phyloP scores from a whole-genome alignment of 768 basidiomycete genomes.

The Cystobasidium onofrii region DNA sequence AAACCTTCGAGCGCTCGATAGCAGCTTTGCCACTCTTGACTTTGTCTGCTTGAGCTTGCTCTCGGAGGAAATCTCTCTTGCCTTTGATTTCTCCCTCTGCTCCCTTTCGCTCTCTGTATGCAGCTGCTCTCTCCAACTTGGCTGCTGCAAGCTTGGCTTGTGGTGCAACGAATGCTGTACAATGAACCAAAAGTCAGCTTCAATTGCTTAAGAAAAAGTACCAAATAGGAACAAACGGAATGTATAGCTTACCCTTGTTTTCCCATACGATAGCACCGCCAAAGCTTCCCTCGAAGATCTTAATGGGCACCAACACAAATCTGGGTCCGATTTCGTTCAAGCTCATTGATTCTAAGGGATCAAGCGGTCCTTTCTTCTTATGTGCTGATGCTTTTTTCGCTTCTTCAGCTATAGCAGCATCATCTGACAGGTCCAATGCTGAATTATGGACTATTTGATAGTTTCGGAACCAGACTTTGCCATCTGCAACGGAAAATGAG shows the following conservation, averaged over 20 bases:
- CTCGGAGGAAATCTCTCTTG: slow-evolving; percentile 59
- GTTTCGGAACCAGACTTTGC: slow-evolving; percentile 98
- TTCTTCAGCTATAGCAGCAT: slow-evolving; percentile 2
- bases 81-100: slow-evolving; percentile 59
- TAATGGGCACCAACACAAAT: slow-evolving; percentile 92
- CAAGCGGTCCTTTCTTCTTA: slow-evolving; percentile 56
- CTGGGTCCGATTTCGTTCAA: slow-evolving; percentile 94
- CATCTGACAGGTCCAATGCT: slow-evolving; percentile 7
- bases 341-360: slow-evolving; percentile 70
- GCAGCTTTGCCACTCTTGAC: slow-evolving; percentile 11
- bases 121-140: slow-evolving; percentile 66
- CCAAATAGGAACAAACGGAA: slow-evolving; percentile 13
- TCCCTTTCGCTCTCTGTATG: slow-evolving; percentile 73
- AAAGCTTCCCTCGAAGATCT: slow-evolving; percentile 97
- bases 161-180: slow-evolving; percentile 81
- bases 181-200: background rate
- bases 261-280: slow-evolving; percentile 88
- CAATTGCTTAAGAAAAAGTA: background rate
- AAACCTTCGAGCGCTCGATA: slow-evolving; percentile 77
- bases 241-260: slow-evolving; percentile 60
- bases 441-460: slow-evolving; percentile 63
- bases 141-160: slow-evolving; percentile 64
- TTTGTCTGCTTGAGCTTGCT: slow-evolving; percentile 58
- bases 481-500: slow-evolving; percentile 88
- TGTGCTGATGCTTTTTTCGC: background rate